These are phyloP conservation scores for Elsinoe australis DNA, from an alignment of 2,329 filamentous ascomycete species.

Conservation along the genomic window DNA sequence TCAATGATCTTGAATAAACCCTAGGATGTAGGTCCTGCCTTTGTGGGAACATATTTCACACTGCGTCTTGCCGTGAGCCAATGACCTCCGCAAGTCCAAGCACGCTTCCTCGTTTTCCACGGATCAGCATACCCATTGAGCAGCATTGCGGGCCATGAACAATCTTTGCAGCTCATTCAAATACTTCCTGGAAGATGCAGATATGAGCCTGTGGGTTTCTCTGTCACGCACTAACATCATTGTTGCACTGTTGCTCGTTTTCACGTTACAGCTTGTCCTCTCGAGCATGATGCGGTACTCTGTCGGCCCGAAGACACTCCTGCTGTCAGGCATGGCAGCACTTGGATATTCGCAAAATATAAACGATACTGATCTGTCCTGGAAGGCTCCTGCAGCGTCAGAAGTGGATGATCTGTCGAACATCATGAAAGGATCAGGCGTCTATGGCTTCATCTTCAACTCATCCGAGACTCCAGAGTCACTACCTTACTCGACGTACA, in stretches of 20 bases:
- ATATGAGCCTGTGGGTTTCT: background rate
- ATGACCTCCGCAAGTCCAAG: background rate
- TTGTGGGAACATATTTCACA: no score
- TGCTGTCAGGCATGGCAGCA: constrained; percentile 16
- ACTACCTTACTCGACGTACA: constrained; percentile 56
- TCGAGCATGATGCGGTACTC: constrained; percentile 28
- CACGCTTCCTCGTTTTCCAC: background rate
- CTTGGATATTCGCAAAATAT: constrained; percentile 4
- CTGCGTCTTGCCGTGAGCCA: no score
- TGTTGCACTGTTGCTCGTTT: constrained; percentile 23
- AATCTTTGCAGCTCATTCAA: background rate
- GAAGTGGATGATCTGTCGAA: constrained; percentile 54
- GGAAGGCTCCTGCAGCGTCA: constrained; percentile 51
- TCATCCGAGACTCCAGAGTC: constrained; percentile 51
- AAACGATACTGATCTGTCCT: constrained; percentile 37
- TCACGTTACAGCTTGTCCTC: constrained; percentile 25
- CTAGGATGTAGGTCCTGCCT: no score
- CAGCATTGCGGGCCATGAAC: background rate
- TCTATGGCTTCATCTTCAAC: constrained; percentile 69
- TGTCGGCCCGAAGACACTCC: constrained; percentile 22
- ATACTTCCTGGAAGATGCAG: background rate
- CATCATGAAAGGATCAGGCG: constrained; percentile 52
- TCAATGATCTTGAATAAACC: no score
- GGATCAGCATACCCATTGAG: background rate
- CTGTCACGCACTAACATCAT: constrained; percentile 18